A percentile compares a stretch with the other conserved stretches of the same genome.
phyloP scores from a whole-genome alignment of 2,329 filamentous ascomycete genomes.

The Xylaria sp. region DNA sequence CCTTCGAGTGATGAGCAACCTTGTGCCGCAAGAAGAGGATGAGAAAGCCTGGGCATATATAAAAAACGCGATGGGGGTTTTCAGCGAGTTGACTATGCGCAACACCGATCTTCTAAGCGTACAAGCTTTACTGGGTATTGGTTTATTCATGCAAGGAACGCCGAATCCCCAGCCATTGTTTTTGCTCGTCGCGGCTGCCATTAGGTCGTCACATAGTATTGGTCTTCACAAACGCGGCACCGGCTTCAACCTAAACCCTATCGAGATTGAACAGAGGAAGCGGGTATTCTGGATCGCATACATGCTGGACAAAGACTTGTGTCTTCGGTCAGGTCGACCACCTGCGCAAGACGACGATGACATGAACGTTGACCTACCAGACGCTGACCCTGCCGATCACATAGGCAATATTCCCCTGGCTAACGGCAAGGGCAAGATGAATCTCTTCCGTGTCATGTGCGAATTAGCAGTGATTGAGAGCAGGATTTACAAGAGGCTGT shows the following conservation, averaged over 20 bases:
- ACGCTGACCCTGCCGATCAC: conserved; percentile 87
- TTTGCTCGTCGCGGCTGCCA: conserved; percentile 87
- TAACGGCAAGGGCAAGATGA: conserved; percentile 90
- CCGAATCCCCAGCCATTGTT: conserved; percentile 96
- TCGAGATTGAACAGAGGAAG: conserved; percentile 88
- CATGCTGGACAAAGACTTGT: conserved; percentile 68
- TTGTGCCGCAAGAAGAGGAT: conserved; percentile 89
- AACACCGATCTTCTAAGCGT: conserved; percentile 96
- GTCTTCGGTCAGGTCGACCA: conserved; percentile 63
- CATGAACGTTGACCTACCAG: conserved; percentile 96
- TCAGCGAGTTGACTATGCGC: conserved; percentile 91
- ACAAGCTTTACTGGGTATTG: conserved; percentile 91
- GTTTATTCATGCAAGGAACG: conserved; percentile 92
- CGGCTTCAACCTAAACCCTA: conserved; percentile 89
- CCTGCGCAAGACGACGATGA: conserved; percentile 69
- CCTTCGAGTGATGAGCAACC: conserved; percentile 91
- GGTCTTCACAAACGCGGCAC: conserved; percentile 92
- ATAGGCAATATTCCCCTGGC: conserved; percentile 92
- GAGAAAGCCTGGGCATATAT: conserved; percentile 93
- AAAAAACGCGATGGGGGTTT: conserved; percentile 94
- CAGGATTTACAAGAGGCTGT: conserved; percentile 90
- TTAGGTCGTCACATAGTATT: conserved; percentile 89
- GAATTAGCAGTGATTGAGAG: conserved; percentile 91
- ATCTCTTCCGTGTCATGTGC: conserved; percentile 91
- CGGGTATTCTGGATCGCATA: conserved; percentile 71